Conservation (phyloP, 306 rosid genomes). For the Albizia julibrissin region DNA sequence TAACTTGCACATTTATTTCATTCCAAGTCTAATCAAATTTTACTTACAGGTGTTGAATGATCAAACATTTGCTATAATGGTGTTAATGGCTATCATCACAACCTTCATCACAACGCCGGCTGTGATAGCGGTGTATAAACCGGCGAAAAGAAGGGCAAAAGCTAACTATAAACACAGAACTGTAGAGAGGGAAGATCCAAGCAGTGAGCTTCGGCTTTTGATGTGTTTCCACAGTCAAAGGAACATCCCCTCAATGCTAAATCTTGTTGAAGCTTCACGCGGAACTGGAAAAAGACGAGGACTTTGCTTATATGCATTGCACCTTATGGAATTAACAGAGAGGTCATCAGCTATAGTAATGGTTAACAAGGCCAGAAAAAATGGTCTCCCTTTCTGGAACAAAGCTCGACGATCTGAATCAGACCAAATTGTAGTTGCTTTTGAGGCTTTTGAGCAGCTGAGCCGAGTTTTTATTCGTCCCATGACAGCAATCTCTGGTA, state of each 20-base stretch:
- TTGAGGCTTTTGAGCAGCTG: constrained; percentile 59
- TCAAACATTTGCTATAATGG: constrained; percentile 74
- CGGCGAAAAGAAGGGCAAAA: constrained; percentile 39
- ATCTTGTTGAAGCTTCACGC: constrained; percentile 64
- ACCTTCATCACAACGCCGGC: constrained; percentile 75
- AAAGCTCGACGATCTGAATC: constrained; percentile 33
- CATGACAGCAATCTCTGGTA: constrained; percentile 64
- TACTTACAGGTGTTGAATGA: constrained; percentile 64
- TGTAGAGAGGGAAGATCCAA: constrained; percentile 41
- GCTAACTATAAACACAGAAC: constrained; percentile 48
- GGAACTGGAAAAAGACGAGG: constrained; percentile 52
- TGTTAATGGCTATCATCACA: constrained; percentile 76
- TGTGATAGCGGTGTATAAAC: constrained; percentile 57
- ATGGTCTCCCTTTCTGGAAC: constrained; percentile 74
- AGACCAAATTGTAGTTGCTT: constrained; percentile 56
- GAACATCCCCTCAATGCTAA: constrained; percentile 59
- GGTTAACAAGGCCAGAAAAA: constrained; percentile 64
- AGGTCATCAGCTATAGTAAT: constrained; percentile 66
- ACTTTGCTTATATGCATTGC: constrained; percentile 63
- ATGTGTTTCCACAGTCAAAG: constrained; percentile 57
- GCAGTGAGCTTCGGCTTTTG: constrained; percentile 53
- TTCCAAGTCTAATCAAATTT: too few relatives aligned
- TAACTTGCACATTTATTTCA: too few relatives aligned
- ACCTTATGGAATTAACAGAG: constrained; percentile 65
- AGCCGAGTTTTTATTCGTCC: constrained; percentile 67